Conservation (phyloP, 768 basidiomycete species). For the Collybiopsis luxurians region DNA sequence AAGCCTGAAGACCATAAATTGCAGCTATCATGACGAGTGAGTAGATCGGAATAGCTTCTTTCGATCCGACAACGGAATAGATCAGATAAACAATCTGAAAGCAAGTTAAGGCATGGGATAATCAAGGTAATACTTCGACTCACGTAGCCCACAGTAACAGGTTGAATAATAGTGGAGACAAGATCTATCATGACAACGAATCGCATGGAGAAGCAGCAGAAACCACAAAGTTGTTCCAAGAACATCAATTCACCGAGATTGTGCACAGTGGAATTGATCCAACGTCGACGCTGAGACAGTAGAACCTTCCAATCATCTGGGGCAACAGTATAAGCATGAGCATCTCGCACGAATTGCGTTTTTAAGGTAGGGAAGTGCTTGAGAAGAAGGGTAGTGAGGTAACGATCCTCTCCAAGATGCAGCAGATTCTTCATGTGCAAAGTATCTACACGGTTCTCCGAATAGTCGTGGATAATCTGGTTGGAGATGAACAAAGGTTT, state of each 20-base stretch:
- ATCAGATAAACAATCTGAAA: conserved; percentile 83
- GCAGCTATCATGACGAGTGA: conserved; percentile 93
- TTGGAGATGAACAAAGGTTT: conserved; percentile 94
- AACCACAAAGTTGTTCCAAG: conserved; percentile 88
- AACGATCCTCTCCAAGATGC: conserved; percentile 98
- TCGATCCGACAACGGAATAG: conserved; percentile 67
- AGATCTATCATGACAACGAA: conserved; percentile 98
- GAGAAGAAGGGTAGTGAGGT: conserved; percentile 90
- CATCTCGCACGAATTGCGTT: conserved; percentile 94
- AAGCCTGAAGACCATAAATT: conserved; percentile 90
- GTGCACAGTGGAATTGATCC: conserved; percentile 99
- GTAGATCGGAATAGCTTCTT: conserved; percentile 68
- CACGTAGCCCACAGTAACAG: conserved; percentile 88
- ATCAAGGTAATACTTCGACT: conserved; percentile 28
- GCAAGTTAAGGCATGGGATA: background rate
- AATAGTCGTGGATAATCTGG: conserved; percentile 87
- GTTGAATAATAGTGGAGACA: conserved; percentile 80
- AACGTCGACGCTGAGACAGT: conserved; percentile 94
- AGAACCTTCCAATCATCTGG: conserved; percentile 95
- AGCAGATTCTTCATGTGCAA: conserved; percentile 98
- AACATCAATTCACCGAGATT: conserved; percentile 93
- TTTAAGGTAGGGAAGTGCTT: conserved; percentile 95
- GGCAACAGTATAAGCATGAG: conserved; percentile 91
- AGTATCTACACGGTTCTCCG: conserved; percentile 95
- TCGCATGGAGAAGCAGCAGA: conserved; percentile 99